Conservation (phyloP, 805 yeast species). For the Barnettozyma pratensis region DNA sequence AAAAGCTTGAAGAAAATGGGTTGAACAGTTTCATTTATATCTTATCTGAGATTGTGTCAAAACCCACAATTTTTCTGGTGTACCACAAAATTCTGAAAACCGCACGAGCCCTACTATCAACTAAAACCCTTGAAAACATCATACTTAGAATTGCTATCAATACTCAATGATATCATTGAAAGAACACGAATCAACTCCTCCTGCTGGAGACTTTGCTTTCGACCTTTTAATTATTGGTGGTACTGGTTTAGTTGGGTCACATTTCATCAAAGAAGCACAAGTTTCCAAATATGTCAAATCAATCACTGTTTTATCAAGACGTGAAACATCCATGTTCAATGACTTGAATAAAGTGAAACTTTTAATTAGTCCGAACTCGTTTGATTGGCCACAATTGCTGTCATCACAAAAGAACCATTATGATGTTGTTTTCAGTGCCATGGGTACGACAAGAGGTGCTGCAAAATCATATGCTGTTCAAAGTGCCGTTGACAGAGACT, state of each 20-base stretch:
- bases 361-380: slow-evolving; percentile 40
- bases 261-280: slow-evolving; percentile 14
- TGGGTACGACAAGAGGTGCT: slow-evolving; percentile 64
- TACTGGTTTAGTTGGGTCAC: slow-evolving; percentile 19
- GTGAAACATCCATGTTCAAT: slow-evolving; percentile 2
- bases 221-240: slow-evolving; percentile 18
- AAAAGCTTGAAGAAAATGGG: too few species aligned
- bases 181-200: not conserved
- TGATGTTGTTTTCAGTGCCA: slow-evolving; percentile 47
- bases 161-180: slow-evolving; percentile 6
- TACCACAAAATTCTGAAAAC: not conserved
- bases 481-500: slow-evolving; percentile 63
- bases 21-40: not conserved
- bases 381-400: slow-evolving; percentile 45
- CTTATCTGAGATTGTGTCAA: not conserved
- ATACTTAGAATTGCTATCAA: not conserved
- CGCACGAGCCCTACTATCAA: not conserved
- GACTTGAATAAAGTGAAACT: slow-evolving; percentile 29
- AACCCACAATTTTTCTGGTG: not conserved
- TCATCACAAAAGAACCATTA: not conserved
- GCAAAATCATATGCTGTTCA: slow-evolving; percentile 71
- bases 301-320: slow-evolving; percentile 11
- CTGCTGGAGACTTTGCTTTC: not conserved
- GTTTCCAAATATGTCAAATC: slow-evolving; percentile 5
- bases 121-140: not conserved